Percentiles rank a stretch among this genome's conserved stretches.
Evolutionary conservation across 345 rosid genomes (phyloP).

Genomic region (Anacardium occidentale): DNA sequence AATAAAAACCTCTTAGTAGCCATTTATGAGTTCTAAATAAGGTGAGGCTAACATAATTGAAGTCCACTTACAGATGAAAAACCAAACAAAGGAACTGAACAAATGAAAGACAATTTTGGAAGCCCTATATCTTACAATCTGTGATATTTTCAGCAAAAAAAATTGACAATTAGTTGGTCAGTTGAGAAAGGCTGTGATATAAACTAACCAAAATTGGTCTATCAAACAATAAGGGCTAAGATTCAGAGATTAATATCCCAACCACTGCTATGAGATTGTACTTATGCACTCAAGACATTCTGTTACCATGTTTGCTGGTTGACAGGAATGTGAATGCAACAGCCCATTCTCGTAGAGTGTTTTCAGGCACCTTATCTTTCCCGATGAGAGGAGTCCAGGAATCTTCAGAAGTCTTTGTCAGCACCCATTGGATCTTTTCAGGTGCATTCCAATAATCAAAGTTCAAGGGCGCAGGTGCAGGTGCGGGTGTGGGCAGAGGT

Average conservation of each 20-base stretch:
- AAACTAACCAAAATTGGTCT: constrained; percentile 1
- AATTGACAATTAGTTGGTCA: neutral
- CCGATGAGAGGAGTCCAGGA: constrained; percentile 37
- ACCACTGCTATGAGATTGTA: neutral
- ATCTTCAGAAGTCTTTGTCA: constrained; percentile 26
- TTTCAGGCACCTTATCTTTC: constrained; percentile 28
- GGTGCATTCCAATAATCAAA: constrained; percentile 40
- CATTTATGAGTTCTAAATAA: neutral
- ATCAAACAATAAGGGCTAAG: neutral
- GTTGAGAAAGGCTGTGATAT: neutral
- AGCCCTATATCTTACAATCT: neutral
- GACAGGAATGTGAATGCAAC: constrained; percentile 24
- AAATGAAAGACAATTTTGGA: neutral
- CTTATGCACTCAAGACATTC: neutral
- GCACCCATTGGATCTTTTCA: constrained; percentile 38
- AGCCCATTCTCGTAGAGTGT: constrained; percentile 33
- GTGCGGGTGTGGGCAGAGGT: too few relatives aligned
- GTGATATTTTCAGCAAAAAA: neutral
- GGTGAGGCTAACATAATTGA: neutral
- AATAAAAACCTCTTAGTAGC: neutral
- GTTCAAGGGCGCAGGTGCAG: neutral
- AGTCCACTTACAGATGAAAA: neutral
- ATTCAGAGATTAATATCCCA: neutral
- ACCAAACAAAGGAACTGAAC: neutral
- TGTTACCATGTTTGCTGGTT: neutral